phyloP scores from a whole-genome alignment of 495 filamentous ascomycete genomes.

The Penicillium desertorum region DNA sequence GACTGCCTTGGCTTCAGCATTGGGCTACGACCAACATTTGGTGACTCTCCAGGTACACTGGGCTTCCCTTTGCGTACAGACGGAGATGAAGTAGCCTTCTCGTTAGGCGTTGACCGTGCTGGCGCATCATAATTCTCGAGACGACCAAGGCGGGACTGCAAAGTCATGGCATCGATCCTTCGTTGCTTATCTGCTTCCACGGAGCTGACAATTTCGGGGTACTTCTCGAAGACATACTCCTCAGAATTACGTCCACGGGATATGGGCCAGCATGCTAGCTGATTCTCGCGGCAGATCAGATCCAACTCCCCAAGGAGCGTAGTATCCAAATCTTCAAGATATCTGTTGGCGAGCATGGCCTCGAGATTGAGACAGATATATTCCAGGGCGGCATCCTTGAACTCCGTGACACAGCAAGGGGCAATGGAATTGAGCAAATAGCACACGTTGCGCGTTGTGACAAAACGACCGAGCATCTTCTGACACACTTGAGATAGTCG shows the following conservation, averaged over 20 bases:
- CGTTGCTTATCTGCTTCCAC: slow-evolving; percentile 54
- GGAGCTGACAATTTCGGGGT: slow-evolving; percentile 61
- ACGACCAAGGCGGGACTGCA: slow-evolving; percentile 59
- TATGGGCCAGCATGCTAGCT: slow-evolving; percentile 70
- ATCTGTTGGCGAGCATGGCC: slow-evolving; percentile 35
- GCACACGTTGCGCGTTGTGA: slow-evolving; percentile 83
- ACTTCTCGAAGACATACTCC: slow-evolving; percentile 63
- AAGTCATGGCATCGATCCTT: slow-evolving; percentile 57
- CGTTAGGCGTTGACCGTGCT: slow-evolving; percentile 44
- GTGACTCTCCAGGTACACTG: slow-evolving; percentile 46
- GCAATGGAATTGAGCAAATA: slow-evolving; percentile 79
- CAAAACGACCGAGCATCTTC: slow-evolving; percentile 79
- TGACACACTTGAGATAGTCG: slow-evolving; percentile 87
- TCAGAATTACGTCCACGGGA: slow-evolving; percentile 73
- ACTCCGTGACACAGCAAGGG: slow-evolving; percentile 75
- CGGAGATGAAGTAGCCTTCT: slow-evolving; percentile 55
- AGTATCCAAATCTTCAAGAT: slow-evolving; percentile 84
- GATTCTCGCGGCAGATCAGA: slow-evolving; percentile 74
- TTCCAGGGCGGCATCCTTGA: slow-evolving; percentile 85
- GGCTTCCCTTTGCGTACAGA: slow-evolving; percentile 53
- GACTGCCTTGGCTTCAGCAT: slow-evolving; percentile 64
- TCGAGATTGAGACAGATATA: slow-evolving; percentile 63
- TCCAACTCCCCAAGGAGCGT: slow-evolving; percentile 78
- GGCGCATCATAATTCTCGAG: slow-evolving; percentile 54
- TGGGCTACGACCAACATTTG: slow-evolving; percentile 51